Conservation (phyloP, 768 basidiomycete genomes). For the Agaricus subrufescens region DNA sequence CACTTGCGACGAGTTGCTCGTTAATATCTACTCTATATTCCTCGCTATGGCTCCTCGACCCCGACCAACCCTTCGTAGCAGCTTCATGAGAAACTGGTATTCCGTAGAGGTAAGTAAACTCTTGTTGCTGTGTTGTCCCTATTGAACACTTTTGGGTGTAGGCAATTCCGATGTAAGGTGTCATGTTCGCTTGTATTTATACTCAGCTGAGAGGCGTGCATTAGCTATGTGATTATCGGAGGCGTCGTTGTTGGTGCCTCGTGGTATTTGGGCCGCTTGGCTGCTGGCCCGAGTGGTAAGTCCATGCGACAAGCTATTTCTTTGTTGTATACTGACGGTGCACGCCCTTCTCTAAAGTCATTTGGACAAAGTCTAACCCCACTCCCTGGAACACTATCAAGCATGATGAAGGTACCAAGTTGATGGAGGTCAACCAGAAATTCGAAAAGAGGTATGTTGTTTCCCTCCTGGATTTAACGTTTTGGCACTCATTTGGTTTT, state of each 20-base stretch:
- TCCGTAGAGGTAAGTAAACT: slow-evolving; percentile 57
- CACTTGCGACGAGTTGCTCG: slow-evolving; percentile 7
- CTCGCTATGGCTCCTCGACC: slow-evolving; percentile 16
- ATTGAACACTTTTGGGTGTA: slow-evolving; percentile 12
- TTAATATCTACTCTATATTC: neutral
- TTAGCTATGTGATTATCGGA: slow-evolving; percentile 47
- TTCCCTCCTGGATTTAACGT: neutral
- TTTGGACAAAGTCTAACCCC: slow-evolving; percentile 69
- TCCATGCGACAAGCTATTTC: slow-evolving; percentile 2
- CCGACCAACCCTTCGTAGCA: slow-evolving; percentile 26
- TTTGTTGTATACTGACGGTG: neutral
- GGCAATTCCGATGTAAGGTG: slow-evolving; percentile 50
- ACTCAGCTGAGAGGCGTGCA: neutral
- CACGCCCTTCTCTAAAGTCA: slow-evolving; percentile 21
- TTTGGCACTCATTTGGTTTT: neutral
- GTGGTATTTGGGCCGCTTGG: slow-evolving; percentile 67
- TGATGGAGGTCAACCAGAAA: slow-evolving; percentile 64
- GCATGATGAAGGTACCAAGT: slow-evolving; percentile 69
- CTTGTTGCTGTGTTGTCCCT: neutral
- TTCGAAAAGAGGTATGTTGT: slow-evolving; percentile 67
- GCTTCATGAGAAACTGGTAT: slow-evolving; percentile 63
- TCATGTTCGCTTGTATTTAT: neutral
- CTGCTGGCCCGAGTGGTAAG: slow-evolving; percentile 52
- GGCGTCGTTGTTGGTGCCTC: slow-evolving; percentile 50
- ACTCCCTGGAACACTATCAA: slow-evolving; percentile 86